Conservation (phyloP, 768 basidiomycete genomes). For the Lyophyllum decastes region DNA sequence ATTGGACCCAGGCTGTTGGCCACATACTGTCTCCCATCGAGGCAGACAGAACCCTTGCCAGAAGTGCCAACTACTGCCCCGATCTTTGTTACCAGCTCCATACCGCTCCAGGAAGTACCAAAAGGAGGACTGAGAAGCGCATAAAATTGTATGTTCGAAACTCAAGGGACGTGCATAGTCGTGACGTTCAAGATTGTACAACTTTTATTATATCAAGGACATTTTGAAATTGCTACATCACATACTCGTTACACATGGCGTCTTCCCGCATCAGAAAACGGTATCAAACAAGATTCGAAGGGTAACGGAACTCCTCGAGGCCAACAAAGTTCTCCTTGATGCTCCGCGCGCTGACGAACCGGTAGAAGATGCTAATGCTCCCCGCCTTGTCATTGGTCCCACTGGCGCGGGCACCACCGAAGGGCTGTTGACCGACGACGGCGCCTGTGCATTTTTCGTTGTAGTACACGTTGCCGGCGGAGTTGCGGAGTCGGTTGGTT, state of each 20-base stretch:
- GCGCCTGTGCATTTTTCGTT: slow-evolving; percentile 98
- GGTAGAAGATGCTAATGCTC: slow-evolving; percentile 66
- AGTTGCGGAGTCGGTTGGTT: slow-evolving; percentile 81
- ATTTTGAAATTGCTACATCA: background rate
- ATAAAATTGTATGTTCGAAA: too few relatives aligned
- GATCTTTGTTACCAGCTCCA: too few relatives aligned
- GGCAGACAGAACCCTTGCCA: too few relatives aligned
- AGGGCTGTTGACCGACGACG: slow-evolving; percentile 98
- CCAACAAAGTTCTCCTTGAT: slow-evolving; percentile 98
- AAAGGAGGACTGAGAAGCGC: too few relatives aligned
- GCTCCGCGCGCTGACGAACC: slow-evolving; percentile 86
- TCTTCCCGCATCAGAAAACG: background rate
- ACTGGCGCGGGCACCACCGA: slow-evolving; percentile 89
- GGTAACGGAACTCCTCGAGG: slow-evolving; percentile 79
- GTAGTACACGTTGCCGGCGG: slow-evolving; percentile 97
- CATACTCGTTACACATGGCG: too few relatives aligned
- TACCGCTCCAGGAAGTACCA: too few relatives aligned
- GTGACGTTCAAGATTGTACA: too few relatives aligned
- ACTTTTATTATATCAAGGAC: too few relatives aligned
- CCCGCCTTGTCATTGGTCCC: slow-evolving; percentile 99
- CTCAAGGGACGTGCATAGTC: too few relatives aligned
- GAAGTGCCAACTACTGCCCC: too few relatives aligned
- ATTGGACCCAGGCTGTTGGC: too few relatives aligned
- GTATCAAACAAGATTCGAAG: slow-evolving; percentile 68
- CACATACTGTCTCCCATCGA: too few relatives aligned